Base-by-base conservation (phyloP, 345 rosid species). In the Toxicodendron radicans region DNA sequence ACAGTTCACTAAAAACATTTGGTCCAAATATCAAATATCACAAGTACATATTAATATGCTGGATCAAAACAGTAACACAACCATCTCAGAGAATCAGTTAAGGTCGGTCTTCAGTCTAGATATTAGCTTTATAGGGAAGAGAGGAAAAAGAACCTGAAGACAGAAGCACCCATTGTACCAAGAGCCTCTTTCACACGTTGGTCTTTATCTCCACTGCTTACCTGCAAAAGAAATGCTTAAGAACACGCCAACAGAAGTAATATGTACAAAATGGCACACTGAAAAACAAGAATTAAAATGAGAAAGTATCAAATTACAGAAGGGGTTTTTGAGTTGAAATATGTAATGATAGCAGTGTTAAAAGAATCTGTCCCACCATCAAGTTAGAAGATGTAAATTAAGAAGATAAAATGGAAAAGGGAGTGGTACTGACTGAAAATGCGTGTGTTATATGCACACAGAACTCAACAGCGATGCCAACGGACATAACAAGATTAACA, bases 151-250 rank as follows among this genome's bases (percentile, higher is more conserved):
- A 71, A 91, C 97, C 99, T 95, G 90, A 95, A 95, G 58, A 95
- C 99, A 27, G 99, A 95, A 79, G 98, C 94, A 49, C 99, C 99
- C 99, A 95, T 93, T 3, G 98, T 94, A 51, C 85, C 79, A 8
- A 95, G 83, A 35, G 97, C 92, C 78, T 88, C 97, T 85, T 85
- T 91, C 76, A 92, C 83, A 59, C 99, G 86, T 69, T 93, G 90
- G 71, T 95, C 86, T 83, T 80, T 84, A 74, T 83, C 81, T 53
- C 99, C 99, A 12, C 79, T 66, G 78, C 90, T 89, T 78, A 90
- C 91, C 99, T 95, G 89, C 58, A 66, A 11, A 57, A 52, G 48
- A 32, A 32, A 65, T 56, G 35, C 24, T 59, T 64, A 14, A 57
- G 70, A 74, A 58, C 56, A 74, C 23, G 45, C 43, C 24, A 57